Base-by-base conservation (phyloP, 106 monocot genomes). In the Triglochin maritima region DNA sequence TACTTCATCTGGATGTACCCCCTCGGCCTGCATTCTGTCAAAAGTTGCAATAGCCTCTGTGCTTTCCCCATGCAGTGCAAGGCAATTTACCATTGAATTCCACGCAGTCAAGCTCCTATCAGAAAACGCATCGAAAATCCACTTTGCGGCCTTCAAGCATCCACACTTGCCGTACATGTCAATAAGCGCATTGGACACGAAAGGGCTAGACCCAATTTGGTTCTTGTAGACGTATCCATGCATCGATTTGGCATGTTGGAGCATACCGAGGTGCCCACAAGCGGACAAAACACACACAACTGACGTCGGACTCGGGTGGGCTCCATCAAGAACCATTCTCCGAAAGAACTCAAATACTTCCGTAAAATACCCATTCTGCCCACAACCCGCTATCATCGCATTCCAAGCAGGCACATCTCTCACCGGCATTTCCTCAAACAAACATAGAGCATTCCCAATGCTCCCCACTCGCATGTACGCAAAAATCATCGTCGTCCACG, bases 111-210 rank as follows among this genome's bases (percentile, higher is more conserved):
- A 58, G 67, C 72, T 84, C 63, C 62, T 80, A n/a, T 79, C 74
- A 6, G 76, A 52, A 29, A 71, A 72, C 29, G 7, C 15, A 44
- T 75, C 54, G 42, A 91, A 98, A 10, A 92, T 67, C 72, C 73
- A 77, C 42, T 74, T 77, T 0, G 86, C 96, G 55, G 78, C 72
- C 43, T 62, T 72, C 78, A 98, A 71, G 72, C 79, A 81, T 4
- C 96, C 96, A 48, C 96, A 98, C 76, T 91, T 98, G 3, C 96
- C 96, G 62, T 98, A 98, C 85, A 98, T 80, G 77, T 98, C 96
- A 3, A 92, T 58, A 3, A 98, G 76, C 2, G 82, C 85, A 67
- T 98, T 98, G 17, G 77, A 75, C 15, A 98, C 84, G 52, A 81
- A 92, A 10, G 82, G 49, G 60, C 72, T 78, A 12, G 41, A 7